Evolutionary conservation across 768 basidiomycete genomes (phyloP).

Genomic region (Boletus edulis): DNA sequence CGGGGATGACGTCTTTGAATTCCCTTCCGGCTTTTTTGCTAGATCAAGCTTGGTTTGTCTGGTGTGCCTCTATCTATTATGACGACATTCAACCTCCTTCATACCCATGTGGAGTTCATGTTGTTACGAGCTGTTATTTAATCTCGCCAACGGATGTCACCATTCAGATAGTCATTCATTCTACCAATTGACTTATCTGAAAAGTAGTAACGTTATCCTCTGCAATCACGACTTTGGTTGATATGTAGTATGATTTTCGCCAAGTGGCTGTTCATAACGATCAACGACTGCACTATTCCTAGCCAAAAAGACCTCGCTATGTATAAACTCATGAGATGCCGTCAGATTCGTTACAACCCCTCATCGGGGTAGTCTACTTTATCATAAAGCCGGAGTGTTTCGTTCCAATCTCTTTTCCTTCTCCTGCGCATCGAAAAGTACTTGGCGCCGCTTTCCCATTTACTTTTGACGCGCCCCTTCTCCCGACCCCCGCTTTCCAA

Average conservation of each 20-base stretch:
- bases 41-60: background rate
- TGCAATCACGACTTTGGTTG: too few species aligned
- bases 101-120: slow-evolving; percentile 3
- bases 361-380: slow-evolving; percentile 78
- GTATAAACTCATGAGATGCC: background rate
- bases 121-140: too few species aligned
- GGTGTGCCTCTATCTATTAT: background rate
- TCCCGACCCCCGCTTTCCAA: slow-evolving; percentile 54
- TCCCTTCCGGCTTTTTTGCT: background rate
- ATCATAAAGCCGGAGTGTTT: slow-evolving; percentile 78
- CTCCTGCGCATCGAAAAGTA: slow-evolving; percentile 80
- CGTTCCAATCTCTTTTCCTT: slow-evolving; percentile 88
- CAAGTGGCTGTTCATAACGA: too few species aligned
- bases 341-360: slow-evolving; percentile 15
- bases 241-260: too few species aligned
- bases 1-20: slow-evolving; percentile 12
- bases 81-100: background rate
- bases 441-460: slow-evolving; percentile 67
- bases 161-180: background rate
- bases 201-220: too few species aligned
- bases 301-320: too few species aligned
- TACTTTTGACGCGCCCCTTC: slow-evolving; percentile 63
- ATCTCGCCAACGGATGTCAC: too few species aligned
- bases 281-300: too few species aligned
- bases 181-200: background rate